Evolutionary conservation across 768 basidiomycete genomes (phyloP).

Genomic region (Suillus plorans): DNA sequence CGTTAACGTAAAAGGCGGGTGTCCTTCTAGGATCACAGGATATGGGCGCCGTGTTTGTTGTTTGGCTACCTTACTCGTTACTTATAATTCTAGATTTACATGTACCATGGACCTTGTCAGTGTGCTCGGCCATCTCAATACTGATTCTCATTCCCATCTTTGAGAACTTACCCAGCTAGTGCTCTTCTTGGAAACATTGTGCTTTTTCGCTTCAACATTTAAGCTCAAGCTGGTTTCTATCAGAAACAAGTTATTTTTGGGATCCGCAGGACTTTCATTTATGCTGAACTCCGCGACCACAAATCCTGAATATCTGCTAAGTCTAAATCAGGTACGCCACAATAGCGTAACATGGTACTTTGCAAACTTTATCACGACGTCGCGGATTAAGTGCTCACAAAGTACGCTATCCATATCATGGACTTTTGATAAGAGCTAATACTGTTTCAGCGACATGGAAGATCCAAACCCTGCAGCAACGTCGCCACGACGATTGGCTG

Average conservation of each 20-base stretch:
- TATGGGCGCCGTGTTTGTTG: background rate
- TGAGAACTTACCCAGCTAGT: background rate
- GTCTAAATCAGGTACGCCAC: background rate
- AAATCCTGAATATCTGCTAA: background rate
- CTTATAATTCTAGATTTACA: background rate
- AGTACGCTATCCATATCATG: background rate
- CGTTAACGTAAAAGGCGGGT: background rate
- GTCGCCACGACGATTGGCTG: conserved; percentile 40
- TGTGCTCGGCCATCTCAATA: background rate
- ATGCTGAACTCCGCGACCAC: background rate
- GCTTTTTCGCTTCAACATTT: background rate
- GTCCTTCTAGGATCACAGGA: background rate
- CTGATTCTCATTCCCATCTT: background rate
- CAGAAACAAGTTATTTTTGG: background rate
- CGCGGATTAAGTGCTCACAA: background rate
- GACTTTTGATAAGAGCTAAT: background rate
- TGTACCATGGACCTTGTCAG: background rate
- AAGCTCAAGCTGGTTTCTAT: background rate
- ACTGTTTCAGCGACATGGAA: background rate
- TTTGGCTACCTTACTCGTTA: background rate
- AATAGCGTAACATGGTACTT: background rate
- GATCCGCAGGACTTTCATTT: background rate
- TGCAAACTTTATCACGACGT: background rate
- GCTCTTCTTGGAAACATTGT: background rate
- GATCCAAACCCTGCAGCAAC: background rate